These are phyloP conservation scores for Pythium aquatile DNA, from an alignment of 352 stramenopile genomes.

Conservation along the genomic window DNA sequence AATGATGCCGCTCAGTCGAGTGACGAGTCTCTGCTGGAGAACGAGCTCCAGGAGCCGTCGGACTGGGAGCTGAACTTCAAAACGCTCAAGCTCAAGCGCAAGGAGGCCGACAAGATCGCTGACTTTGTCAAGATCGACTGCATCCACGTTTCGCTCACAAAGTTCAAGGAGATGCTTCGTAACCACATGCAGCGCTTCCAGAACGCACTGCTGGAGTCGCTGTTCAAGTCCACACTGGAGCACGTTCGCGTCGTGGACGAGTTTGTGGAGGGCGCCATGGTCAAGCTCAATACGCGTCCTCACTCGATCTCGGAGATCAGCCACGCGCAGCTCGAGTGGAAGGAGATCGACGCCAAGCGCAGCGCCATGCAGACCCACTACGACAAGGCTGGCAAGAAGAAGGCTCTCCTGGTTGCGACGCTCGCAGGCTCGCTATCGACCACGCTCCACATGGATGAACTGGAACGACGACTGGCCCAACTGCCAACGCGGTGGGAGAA, in stretches of 20 bases:
- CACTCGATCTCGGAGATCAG: conserved; percentile 93
- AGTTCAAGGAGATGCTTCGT: conserved; percentile 89
- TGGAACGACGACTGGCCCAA: conserved; percentile 68
- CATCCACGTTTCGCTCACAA: conserved; percentile 79
- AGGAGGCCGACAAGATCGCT: conserved; percentile 91
- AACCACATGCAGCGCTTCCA: conserved; percentile 85
- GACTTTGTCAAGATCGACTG: conserved; percentile 92
- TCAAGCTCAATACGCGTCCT: conserved; percentile 85
- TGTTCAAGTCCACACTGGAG: conserved; percentile 78
- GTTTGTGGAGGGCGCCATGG: conserved; percentile 88
- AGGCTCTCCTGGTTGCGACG: conserved; percentile 67
- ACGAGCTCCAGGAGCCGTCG: conserved; percentile 51
- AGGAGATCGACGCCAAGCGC: conserved; percentile 78
- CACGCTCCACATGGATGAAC: conserved; percentile 49
- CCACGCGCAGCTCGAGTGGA: conserved; percentile 89
- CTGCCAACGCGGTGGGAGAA: conserved; percentile 90
- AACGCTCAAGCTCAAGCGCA: conserved; percentile 83
- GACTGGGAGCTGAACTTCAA: conserved; percentile 93
- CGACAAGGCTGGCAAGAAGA: conserved; percentile 83
- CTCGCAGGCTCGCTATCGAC: conserved; percentile 2
- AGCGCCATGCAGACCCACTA: conserved; percentile 55
- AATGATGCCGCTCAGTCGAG: conserved; percentile 48
- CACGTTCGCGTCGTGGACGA: conserved; percentile 85
- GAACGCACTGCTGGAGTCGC: conserved; percentile 80
- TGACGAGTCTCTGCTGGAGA: conserved; percentile 75